phyloP scores from a whole-genome alignment of 2,329 filamentous ascomycete species.

The Pezicula rhizophila region DNA sequence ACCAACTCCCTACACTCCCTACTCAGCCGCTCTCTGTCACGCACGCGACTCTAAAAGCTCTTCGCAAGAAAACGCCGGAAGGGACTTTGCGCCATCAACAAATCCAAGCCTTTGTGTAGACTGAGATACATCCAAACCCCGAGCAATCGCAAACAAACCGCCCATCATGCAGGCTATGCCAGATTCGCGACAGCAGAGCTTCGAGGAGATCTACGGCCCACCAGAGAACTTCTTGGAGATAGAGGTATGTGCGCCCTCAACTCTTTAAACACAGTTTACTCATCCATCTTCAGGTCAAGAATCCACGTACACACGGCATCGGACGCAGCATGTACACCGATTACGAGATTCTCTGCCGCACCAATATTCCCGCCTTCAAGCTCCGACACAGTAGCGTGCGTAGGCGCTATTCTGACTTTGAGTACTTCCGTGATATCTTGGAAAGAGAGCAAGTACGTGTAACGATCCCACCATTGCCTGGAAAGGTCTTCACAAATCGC shows the following conservation, averaged over 20 bases:
- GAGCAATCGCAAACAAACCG: constrained; percentile 3
- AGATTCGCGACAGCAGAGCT: constrained; percentile 81
- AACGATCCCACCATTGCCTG: constrained; percentile 89
- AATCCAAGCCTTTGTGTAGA: not conserved
- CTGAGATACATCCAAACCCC: constrained; percentile 3
- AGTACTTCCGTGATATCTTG: constrained; percentile 96
- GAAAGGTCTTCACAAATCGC: constrained; percentile 96
- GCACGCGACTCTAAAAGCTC: not conserved
- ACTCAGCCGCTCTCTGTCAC: too few relatives aligned
- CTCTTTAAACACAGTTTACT: not conserved
- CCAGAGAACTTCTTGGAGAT: constrained; percentile 99
- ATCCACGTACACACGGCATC: constrained; percentile 89
- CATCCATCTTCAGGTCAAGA: constrained; percentile 61
- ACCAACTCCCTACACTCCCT: too few relatives aligned
- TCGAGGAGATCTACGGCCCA: constrained; percentile 97
- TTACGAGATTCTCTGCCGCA: constrained; percentile 95
- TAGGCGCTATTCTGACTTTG: constrained; percentile 94
- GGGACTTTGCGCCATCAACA: not conserved
- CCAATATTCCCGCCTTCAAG: constrained; percentile 99
- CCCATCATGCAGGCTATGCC: constrained; percentile 56
- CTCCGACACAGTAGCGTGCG: constrained; percentile 82
- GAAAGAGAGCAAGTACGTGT: constrained; percentile 92
- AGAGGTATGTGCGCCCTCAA: constrained; percentile 52
- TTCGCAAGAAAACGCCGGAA: not conserved
- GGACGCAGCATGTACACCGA: constrained; percentile 97